phyloP scores from a whole-genome alignment of 2,329 filamentous ascomycete species.

The Hysterium pulicare region DNA sequence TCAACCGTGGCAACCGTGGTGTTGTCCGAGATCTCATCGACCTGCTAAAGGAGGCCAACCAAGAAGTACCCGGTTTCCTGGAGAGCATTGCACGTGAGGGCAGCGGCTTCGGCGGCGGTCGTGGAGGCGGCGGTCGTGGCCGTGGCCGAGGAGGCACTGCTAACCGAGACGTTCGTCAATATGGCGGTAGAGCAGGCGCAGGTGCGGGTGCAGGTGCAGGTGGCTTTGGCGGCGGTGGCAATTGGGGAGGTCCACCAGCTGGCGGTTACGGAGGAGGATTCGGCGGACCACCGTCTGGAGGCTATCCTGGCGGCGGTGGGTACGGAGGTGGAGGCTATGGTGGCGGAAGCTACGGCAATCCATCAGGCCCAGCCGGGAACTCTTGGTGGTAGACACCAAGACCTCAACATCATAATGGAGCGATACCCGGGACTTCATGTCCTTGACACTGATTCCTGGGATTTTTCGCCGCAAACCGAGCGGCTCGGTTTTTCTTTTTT shows the following conservation, averaged over 20 bases:
- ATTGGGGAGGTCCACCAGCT: constrained; percentile 34
- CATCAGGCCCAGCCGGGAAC: constrained; percentile 59
- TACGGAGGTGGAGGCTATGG: constrained; percentile 49
- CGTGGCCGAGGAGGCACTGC: constrained; percentile 66
- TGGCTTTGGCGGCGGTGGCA: constrained; percentile 41
- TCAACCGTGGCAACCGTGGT: constrained; percentile 99
- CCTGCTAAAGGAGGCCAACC: constrained; percentile 97
- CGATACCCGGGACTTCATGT: constrained; percentile 25
- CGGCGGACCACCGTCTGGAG: constrained; percentile 28
- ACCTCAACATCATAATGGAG: constrained; percentile 16
- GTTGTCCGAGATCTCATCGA: constrained; percentile 95
- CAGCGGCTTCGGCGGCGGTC: constrained; percentile 71
- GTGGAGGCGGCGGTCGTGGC: constrained; percentile 62
- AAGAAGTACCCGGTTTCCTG: constrained; percentile 89
- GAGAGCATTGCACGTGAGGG: constrained; percentile 97
- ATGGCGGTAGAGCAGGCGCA: constrained; percentile 56
- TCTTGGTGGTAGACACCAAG: constrained; percentile 61
- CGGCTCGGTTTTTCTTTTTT: constrained; percentile 18
- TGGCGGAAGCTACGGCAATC: constrained; percentile 62
- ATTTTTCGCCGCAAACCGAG: constrained; percentile 16
- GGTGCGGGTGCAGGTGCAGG: constrained; percentile 48
- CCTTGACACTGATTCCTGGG: constrained; percentile 20
- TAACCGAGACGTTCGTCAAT: constrained; percentile 81
- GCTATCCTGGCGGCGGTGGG: constrained; percentile 44
- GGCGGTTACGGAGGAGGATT: constrained; percentile 37